A percentile compares a stretch with the other conserved stretches of the same genome.
Conservation (phyloP, 2,329 filamentous ascomycete species). For the Lomentospora prolificans region DNA sequence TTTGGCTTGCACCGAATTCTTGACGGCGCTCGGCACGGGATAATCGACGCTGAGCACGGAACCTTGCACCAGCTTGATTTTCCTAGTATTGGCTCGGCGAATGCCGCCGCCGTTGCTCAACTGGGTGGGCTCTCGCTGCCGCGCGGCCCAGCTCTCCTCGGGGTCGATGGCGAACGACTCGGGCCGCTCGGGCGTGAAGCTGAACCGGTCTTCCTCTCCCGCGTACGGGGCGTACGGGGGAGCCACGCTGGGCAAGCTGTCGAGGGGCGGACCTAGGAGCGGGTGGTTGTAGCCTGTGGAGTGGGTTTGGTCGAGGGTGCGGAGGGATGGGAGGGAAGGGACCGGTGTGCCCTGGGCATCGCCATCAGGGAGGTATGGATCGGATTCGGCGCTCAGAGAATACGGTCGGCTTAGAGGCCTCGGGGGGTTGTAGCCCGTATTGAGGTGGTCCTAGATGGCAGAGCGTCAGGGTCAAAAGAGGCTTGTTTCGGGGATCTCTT, state of each 20-base stretch:
- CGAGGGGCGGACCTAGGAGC: neutral
- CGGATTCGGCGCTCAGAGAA: neutral
- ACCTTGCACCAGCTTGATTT: constrained; percentile 98
- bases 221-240: neutral
- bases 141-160: constrained; percentile 36
- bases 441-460: neutral
- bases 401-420: neutral
- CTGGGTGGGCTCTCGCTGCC: constrained; percentile 62
- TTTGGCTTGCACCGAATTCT: constrained; percentile 88
- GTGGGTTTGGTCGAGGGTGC: neutral
- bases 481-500: neutral
- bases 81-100: constrained; percentile 88
- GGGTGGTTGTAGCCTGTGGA: neutral
- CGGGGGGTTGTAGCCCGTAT: neutral
- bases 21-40: constrained; percentile 91
- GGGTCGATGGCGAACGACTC: neutral
- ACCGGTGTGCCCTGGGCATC: neutral
- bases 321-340: neutral
- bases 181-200: neutral
- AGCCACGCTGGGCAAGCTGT: neutral
- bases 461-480: neutral
- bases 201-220: neutral
- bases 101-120: constrained; percentile 49
- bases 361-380: neutral
- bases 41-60: constrained; percentile 96